Evolutionary conservation across 2,329 filamentous ascomycete genomes (phyloP).

Genomic region (Massarina eburnea): DNA sequence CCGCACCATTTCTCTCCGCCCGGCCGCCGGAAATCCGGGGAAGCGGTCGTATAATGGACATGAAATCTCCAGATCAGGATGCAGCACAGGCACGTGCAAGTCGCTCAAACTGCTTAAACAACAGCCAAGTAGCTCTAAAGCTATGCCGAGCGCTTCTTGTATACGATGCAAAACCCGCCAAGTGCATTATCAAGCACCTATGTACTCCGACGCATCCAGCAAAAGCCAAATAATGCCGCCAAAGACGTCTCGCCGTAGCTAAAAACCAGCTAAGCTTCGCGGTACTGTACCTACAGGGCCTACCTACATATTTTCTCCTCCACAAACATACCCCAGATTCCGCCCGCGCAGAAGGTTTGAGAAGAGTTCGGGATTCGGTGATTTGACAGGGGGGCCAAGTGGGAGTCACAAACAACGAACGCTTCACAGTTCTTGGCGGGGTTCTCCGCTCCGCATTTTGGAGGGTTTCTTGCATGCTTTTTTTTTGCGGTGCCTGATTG

Average conservation of each 20-base stretch:
- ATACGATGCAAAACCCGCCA: constrained; percentile 13
- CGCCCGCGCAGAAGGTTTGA: background rate
- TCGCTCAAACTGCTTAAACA: background rate
- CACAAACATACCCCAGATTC: background rate
- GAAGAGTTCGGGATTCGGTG: background rate
- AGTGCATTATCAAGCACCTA: constrained; percentile 1
- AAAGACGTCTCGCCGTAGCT: background rate
- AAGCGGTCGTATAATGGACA: constrained; percentile 8
- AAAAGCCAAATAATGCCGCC: background rate
- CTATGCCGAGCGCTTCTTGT: constrained; percentile 8
- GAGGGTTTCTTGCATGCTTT: background rate
- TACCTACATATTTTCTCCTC: background rate
- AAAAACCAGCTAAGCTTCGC: background rate
- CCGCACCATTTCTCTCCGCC: background rate
- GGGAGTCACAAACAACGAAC: constrained; percentile 2
- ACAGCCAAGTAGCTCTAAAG: constrained; percentile 8
- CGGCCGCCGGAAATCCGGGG: background rate
- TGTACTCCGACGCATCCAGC: background rate
- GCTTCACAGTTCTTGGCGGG: constrained; percentile 5
- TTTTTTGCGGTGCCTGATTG: background rate
- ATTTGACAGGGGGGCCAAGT: constrained; percentile 3
- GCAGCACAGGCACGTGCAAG: background rate
- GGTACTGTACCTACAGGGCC: background rate
- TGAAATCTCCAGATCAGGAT: background rate
- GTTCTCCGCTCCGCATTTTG: background rate